Evolutionary conservation across 1,284 basidiomycete species (phyloP), one percentile per base, ranked within the genome.

Genomic region (Ceratobasidium sp.): DNA sequence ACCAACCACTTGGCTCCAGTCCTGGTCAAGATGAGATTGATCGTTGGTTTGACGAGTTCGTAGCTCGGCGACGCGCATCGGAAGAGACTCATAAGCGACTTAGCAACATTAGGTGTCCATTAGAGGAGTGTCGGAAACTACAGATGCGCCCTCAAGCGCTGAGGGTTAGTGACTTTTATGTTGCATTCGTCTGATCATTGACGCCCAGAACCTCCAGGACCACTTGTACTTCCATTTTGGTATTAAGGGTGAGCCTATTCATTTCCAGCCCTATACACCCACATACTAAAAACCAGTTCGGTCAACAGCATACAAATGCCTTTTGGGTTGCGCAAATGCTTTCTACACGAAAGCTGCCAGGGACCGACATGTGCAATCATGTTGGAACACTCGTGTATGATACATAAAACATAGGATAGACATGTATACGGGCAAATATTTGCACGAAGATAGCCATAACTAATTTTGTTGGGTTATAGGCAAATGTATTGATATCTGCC

Each of bases 211-310:
- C 9, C 38, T 15, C 48, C 28, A 76, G 74, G 74, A 66, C 40
- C 74, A 76, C 28, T 42, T 76, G 10, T 76, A 76, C 33, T 76
- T 76, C 42, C 74, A 76, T 28, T 76, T 67, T 59, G 26, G 44
- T 38, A 67, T 76, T 10, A 76, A 76, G 38, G 61, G 74, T 76
- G 17, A 67, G 74, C 65, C 33, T 33, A 33, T 33, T 33, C 33
- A 33, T 33, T 33, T 33, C 33, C 33, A 33, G 33, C 33, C 33
- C 33, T 33, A 33, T 33, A 33, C 33, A 33, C 33, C 33, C 33
- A 33, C 33, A 33, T 33, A 33, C 33, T 33, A 33, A 33, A 33
- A 33, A 33, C 33, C 33, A 33, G 33, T 33, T 33, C 33, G 33
- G 33, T 33, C 33, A 33, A 33, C 33, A 33, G 33, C 33, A 33